Conservation (phyloP, 495 filamentous ascomycete genomes). For the Talaromyces trachyspermus region DNA sequence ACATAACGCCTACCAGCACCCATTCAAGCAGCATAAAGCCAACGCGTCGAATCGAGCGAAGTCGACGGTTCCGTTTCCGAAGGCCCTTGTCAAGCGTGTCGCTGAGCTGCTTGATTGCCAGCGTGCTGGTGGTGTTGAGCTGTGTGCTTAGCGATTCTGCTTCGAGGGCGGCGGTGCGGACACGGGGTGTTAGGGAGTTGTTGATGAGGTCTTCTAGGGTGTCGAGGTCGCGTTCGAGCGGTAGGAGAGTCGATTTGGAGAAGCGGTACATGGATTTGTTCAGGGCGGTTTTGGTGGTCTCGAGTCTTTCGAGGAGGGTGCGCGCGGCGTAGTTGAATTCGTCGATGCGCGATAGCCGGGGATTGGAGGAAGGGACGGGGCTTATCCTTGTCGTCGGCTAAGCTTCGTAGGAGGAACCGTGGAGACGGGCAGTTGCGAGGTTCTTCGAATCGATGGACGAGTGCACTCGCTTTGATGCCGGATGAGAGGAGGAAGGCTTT, state of each 20-base stretch:
- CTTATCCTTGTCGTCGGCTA: slow-evolving; percentile 17
- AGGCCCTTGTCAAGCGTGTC: slow-evolving; percentile 69
- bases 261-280: slow-evolving; percentile 48
- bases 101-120: slow-evolving; percentile 68
- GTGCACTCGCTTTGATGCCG: slow-evolving; percentile 78
- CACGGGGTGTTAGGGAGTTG: slow-evolving; percentile 54
- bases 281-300: slow-evolving; percentile 45
- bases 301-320: slow-evolving; percentile 50
- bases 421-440: slow-evolving; percentile 29
- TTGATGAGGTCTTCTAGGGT: slow-evolving; percentile 44
- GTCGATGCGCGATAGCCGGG: slow-evolving; percentile 48
- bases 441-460: slow-evolving; percentile 55
- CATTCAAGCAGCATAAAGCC: slow-evolving; percentile 72
- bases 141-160: slow-evolving; percentile 69
- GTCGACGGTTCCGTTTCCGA: slow-evolving; percentile 58
- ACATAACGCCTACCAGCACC: slow-evolving; percentile 71
- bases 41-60: slow-evolving; percentile 61
- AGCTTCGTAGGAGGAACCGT: slow-evolving; percentile 29
- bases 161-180: slow-evolving; percentile 60
- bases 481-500: slow-evolving; percentile 69
- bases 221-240: slow-evolving; percentile 40
- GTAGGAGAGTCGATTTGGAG: slow-evolving; percentile 32
- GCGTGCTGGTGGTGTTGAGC: slow-evolving; percentile 62
- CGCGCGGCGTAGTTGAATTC: slow-evolving; percentile 65
- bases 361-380: slow-evolving; percentile 22